These are phyloP conservation scores for Cryptococcus sp. DNA, from an alignment of 1,284 basidiomycete species.

Conservation along the genomic window DNA sequence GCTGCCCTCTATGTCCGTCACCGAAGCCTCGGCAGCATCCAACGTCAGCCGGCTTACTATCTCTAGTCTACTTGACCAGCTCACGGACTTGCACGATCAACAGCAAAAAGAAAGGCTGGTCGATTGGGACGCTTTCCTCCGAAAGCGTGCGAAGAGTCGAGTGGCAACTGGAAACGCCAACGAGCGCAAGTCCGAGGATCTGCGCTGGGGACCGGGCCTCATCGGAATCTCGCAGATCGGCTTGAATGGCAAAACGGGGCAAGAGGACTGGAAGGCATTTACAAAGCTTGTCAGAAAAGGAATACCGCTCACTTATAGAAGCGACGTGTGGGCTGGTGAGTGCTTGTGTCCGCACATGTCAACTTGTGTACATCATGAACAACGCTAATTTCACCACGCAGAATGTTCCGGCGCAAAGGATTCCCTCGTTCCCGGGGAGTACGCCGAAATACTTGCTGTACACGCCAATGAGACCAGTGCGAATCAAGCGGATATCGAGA, in stretches of 20 bases:
- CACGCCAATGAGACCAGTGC: slow-evolving; percentile 63
- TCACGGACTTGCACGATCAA: slow-evolving; percentile 82
- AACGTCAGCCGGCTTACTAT: slow-evolving; percentile 63
- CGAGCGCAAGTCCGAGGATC: slow-evolving; percentile 60
- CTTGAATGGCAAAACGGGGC: slow-evolving; percentile 63
- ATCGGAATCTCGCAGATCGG: slow-evolving; percentile 89
- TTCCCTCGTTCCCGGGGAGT: slow-evolving; percentile 87
- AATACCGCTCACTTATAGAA: slow-evolving; percentile 82
- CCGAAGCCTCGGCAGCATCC: slow-evolving; percentile 4
- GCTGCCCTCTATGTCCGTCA: slow-evolving; percentile 19
- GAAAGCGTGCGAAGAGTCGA: slow-evolving; percentile 49
- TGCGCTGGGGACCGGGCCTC: slow-evolving; percentile 70
- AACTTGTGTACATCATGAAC: background rate
- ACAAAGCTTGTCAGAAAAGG: slow-evolving; percentile 76
- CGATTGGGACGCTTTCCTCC: slow-evolving; percentile 88
- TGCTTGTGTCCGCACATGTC: background rate
- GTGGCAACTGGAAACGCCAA: slow-evolving; percentile 27
- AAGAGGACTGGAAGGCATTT: slow-evolving; percentile 77
- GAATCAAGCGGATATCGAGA: slow-evolving; percentile 80
- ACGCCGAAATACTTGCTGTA: slow-evolving; percentile 72
- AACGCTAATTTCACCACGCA: slow-evolving; percentile 51
- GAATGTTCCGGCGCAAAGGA: slow-evolving; percentile 92
- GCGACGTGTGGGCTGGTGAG: slow-evolving; percentile 62
- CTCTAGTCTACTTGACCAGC: slow-evolving; percentile 70
- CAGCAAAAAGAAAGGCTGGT: slow-evolving; percentile 71